Evolutionary conservation across 1,284 basidiomycete genomes (phyloP), one percentile per base, ranked within the genome.

Genomic region (Cutaneotrichosporon daszewskae): DNA sequence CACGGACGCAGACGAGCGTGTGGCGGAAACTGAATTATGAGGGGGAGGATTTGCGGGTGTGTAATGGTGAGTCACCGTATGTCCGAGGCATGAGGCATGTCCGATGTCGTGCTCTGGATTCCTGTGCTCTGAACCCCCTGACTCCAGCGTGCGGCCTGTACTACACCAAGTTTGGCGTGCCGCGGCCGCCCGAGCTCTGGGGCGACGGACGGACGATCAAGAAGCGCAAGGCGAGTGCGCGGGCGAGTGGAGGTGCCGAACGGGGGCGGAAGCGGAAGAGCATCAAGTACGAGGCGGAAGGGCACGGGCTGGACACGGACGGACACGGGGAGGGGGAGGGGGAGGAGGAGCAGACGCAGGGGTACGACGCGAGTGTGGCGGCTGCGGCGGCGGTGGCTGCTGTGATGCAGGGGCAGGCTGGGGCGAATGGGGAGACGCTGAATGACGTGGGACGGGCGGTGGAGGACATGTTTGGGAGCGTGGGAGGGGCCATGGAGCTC

Each of bases 131-230:
- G n/a, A n/a, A n/a, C n/a, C n/a, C n/a, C n/a, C 40, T 42, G 19
- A 35, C 40, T 16, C n/a, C 43, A 69, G 66, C 67, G 2, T 69
- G 67, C 33, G 67, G 67, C 4, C 37, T 67, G 42, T 69, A 69
- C 38, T 60, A 65, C 33, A 38, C 55, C 18, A 67, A 66, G 47
- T 67, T 66, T 43, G 59, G 59, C 8, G 56, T 66, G n/a, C 60
- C 66, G 24, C 57, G 67, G 7, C 67, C 67, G 1, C 57, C 62
- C 14, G 62, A 64, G 46, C 51, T 69, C 11, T 69, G 67, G 67
- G 65, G 65, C 16, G 67, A 69, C 43, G 65, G 64, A 14, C 58
- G 56, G 45, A 54, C 53, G 5, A 49, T 69, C 34, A 64, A 64
- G 48, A 64, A 67, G 47, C 55, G 67, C 37, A 44, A 47, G 20